Base-by-base conservation (phyloP, 306 rosid species). In the Neltuma alba region DNA sequence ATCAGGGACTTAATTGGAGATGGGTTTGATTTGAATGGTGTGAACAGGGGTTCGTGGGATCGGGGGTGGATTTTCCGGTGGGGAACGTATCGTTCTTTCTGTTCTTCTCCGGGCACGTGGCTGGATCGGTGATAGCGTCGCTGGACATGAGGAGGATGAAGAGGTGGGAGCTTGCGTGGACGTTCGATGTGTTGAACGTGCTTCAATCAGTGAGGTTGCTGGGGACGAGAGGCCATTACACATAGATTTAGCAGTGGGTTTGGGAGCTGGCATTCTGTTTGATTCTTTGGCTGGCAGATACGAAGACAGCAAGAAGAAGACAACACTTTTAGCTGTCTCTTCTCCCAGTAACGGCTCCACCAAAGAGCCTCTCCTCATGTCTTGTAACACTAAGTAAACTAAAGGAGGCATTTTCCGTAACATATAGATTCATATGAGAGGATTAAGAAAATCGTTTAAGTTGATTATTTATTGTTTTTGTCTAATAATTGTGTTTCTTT, bases 31-130 rank as follows among this genome's bases (percentile, higher is more conserved):
- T 25, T 13, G 14, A 3, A 9, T 9, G 33, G 14, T 8, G 16
- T 57, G 63, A 57, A n/a, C 30, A 94, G 97, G 99, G 86, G 0
- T 94, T 94, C 84, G 12, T 94, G 79, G 99, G 97, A 14, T 94
- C 99, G 0, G 99, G 92, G 9, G 93, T 68, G 67, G 99, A 94
- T 79, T 94, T 94, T 50, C 99, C 99, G 0, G 97, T 94, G 1
- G 99, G 99, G 60, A 94, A 94, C 30, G 97, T 94, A 1, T 94
- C 99, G 0, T 94, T 94, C 82, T 94, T 94, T 54, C 76, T 94
- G 71, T 94, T 94, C 73, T 94, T 79, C 68, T 94, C 97, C 0
- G 99, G 99, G 5, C 99, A 94, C 14, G 97, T 94, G 9, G 97
- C 97, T 0, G 97, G 99, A 30, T 94, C 97, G 0, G 92, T 92